phyloP scores from a whole-genome alignment of 805 yeast genomes.

The Metschnikowia picachoensis region DNA sequence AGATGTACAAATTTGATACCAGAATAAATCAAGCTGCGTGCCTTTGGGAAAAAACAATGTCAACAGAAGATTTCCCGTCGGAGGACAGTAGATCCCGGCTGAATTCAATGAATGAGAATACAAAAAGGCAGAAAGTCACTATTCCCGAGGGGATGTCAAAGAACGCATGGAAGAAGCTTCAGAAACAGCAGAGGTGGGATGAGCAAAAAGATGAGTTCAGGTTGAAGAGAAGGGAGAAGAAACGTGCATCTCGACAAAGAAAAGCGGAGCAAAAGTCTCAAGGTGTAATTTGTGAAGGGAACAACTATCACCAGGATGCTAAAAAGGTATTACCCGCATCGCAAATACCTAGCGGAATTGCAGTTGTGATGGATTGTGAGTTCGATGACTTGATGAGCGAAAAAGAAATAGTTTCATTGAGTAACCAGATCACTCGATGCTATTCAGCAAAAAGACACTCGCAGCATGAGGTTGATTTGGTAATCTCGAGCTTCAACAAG shows the following conservation, averaged over 20 bases:
- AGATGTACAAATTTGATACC: too few relatives aligned
- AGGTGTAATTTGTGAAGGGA: slow-evolving; percentile 8
- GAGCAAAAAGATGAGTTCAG: slow-evolving; percentile 60
- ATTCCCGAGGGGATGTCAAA: slow-evolving; percentile 88
- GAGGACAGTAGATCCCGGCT: neutral
- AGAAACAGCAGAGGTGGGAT: slow-evolving; percentile 56
- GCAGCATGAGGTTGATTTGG: slow-evolving; percentile 51
- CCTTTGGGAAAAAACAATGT: neutral
- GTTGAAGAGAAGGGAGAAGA: slow-evolving; percentile 52
- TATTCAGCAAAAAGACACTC: slow-evolving; percentile 75
- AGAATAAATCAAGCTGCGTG: too few relatives aligned
- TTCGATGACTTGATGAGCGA: slow-evolving; percentile 88
- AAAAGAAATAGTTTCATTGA: slow-evolving; percentile 63
- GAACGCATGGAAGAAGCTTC: slow-evolving; percentile 74
- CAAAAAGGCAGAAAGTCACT: slow-evolving; percentile 16
- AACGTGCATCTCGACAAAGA: slow-evolving; percentile 23
- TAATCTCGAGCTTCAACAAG: slow-evolving; percentile 63
- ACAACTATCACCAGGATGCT: slow-evolving; percentile 23
- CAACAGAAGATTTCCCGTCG: neutral
- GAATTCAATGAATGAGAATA: neutral
- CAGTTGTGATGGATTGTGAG: slow-evolving; percentile 77
- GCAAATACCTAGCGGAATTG: slow-evolving; percentile 48
- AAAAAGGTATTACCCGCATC: slow-evolving; percentile 35
- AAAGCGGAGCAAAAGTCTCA: slow-evolving; percentile 29
- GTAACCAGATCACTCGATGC: slow-evolving; percentile 76